phyloP scores from a whole-genome alignment of 192 early-diverging fungal species.

The Coemansia sp. region DNA sequence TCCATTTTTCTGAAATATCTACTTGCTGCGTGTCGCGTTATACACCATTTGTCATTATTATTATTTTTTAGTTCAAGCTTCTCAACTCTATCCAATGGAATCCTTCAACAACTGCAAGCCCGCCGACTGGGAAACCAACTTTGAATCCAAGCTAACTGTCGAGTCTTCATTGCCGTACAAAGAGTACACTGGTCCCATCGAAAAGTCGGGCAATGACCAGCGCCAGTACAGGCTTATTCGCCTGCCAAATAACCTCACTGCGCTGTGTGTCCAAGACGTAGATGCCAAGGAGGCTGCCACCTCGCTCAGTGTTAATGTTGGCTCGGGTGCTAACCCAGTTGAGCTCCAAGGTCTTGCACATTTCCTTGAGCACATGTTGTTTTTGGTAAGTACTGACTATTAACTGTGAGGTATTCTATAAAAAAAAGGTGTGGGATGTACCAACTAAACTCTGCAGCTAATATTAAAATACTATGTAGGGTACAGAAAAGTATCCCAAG shows the following conservation, averaged over 20 bases:
- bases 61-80: not conserved
- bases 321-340: conserved; percentile 58
- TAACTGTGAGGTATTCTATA: not conserved
- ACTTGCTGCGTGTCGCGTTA: not conserved
- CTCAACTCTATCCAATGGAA: not conserved
- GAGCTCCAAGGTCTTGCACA: conserved; percentile 66
- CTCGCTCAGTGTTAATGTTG: conserved; percentile 61
- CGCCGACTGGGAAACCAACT: conserved; percentile 4
- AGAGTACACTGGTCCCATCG: conserved; percentile 24
- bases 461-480: conserved; percentile 24
- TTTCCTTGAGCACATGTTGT: conserved; percentile 69
- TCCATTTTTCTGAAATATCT: not conserved
- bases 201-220: conserved; percentile 57
- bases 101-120: not conserved
- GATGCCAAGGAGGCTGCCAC: conserved; percentile 58
- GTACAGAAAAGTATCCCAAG: conserved; percentile 65
- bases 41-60: not conserved
- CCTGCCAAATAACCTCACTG: conserved; percentile 61
- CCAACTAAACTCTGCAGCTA: not conserved
- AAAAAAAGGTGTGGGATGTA: not conserved
- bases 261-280: conserved; percentile 58
- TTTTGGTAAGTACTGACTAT: conserved; percentile 38
- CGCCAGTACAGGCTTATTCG: conserved; percentile 59
- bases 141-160: conserved; percentile 3
- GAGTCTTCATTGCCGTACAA: conserved; percentile 20